These are phyloP conservation scores for Lizanozyma gosingica DNA, from an alignment of 1,139 yeast genomes.

Conservation along the genomic window DNA sequence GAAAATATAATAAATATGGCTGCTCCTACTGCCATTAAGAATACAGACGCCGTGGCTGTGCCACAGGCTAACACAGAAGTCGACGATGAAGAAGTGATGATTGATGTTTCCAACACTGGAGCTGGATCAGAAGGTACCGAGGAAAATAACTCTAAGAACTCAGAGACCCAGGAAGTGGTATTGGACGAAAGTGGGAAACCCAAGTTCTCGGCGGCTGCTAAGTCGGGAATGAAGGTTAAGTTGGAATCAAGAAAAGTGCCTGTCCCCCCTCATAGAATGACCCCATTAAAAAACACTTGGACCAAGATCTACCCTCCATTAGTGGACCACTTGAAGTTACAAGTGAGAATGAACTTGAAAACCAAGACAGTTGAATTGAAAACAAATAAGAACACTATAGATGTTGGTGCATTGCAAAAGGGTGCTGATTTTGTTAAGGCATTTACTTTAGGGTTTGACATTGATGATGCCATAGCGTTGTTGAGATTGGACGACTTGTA, in stretches of 20 bases:
- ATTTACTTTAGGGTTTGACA: slow-evolving; percentile 89
- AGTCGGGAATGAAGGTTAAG: slow-evolving; percentile 61
- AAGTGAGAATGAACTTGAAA: slow-evolving; percentile 89
- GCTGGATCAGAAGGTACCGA: slow-evolving; percentile 18
- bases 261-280: slow-evolving; percentile 95
- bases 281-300: slow-evolving; percentile 87
- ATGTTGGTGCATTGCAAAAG: slow-evolving; percentile 90
- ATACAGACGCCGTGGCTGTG: slow-evolving; percentile 7
- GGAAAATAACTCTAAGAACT: slow-evolving; percentile 13
- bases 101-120: slow-evolving; percentile 51
- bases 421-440: slow-evolving; percentile 97
- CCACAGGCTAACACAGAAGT: slow-evolving; percentile 11
- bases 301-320: slow-evolving; percentile 89
- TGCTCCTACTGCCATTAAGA: slow-evolving; percentile 56
- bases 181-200: slow-evolving; percentile 90
- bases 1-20: too few relatives aligned
- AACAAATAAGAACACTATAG: slow-evolving; percentile 73
- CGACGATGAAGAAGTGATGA: slow-evolving; percentile 57
- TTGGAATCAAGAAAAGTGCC: slow-evolving; percentile 81
- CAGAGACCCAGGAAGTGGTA: slow-evolving; percentile 45
- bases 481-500: slow-evolving; percentile 90
- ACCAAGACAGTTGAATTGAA: slow-evolving; percentile 80
- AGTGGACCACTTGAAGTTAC: slow-evolving; percentile 88
- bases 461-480: slow-evolving; percentile 93
- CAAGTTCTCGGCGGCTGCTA: slow-evolving; percentile 67